Evolutionary conservation across 768 basidiomycete genomes (phyloP).

Genomic region (Hericium erinaceus): DNA sequence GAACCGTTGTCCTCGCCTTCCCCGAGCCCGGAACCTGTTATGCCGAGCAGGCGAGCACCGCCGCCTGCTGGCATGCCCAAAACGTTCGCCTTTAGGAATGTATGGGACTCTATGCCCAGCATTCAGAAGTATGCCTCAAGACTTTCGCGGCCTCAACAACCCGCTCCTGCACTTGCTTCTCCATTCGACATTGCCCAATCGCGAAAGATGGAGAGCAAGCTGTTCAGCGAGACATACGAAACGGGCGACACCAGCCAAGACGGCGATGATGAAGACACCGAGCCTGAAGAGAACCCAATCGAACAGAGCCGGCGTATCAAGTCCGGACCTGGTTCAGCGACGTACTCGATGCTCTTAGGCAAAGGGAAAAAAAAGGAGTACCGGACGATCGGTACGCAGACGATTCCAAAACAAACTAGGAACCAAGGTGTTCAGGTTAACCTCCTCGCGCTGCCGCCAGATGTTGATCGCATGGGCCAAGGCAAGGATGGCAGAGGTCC

Average conservation of each 20-base stretch:
- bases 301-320: slow-evolving; percentile 16
- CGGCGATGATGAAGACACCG: slow-evolving; percentile 65
- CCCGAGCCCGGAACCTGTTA: slow-evolving; percentile 16
- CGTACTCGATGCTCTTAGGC: slow-evolving; percentile 17
- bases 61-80: slow-evolving; percentile 40
- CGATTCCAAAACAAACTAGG: slow-evolving; percentile 42
- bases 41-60: slow-evolving; percentile 20
- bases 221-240: slow-evolving; percentile 40
- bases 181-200: slow-evolving; percentile 36
- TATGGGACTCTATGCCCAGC: slow-evolving; percentile 77
- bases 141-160: slow-evolving; percentile 40
- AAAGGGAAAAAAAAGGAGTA: slow-evolving; percentile 45
- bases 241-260: slow-evolving; percentile 68
- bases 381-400: slow-evolving; percentile 63
- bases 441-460: slow-evolving; percentile 9
- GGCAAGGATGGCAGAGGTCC: slow-evolving; percentile 8
- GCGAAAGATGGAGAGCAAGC: slow-evolving; percentile 24
- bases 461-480: slow-evolving; percentile 12
- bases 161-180: slow-evolving; percentile 34
- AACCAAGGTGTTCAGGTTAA: slow-evolving; percentile 54
- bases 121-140: slow-evolving; percentile 68
- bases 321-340: slow-evolving; percentile 25
- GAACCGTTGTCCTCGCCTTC: slow-evolving; percentile 6
- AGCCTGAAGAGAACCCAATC: slow-evolving; percentile 26
- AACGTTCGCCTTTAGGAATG: slow-evolving; percentile 62